Base-by-base conservation (phyloP, 768 basidiomycete genomes). In the Suillus brevipes region DNA sequence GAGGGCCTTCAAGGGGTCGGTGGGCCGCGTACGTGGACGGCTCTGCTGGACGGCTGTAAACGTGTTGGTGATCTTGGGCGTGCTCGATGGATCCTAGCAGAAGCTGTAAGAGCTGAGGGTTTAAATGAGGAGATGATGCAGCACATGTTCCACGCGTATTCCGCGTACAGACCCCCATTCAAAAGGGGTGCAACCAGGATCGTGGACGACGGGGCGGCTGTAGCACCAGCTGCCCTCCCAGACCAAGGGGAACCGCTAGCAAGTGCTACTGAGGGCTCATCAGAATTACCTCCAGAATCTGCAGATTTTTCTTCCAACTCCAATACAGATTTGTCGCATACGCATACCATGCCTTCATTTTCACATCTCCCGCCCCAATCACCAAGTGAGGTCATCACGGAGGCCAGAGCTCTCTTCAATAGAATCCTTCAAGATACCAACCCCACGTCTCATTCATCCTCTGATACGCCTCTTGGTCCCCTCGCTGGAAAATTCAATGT, bases 11-110 rank as follows among this genome's bases (percentile, higher is more conserved):
- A 66, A 2, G 72, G 65, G 8, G 25, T 58, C 23, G 56, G 62
- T n/a, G 86, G 88, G 64, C 74, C 80, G 47, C 80, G 83, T 40
- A 91, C 93, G 4, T 97, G 95, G 77, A 81, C 84, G 62, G 94
- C 93, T 0, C 76, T 99, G n/a, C 77, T 99, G 64, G 93, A 97
- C 68, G 95, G 94, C 2, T 90, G 93, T 40, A 97, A 94, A 75
- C 82, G 94, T 7, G 79, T 89, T 2, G 95, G 96, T 0, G 97
- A 98, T 74, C 77, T 99, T 25, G 81, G 83, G 4, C 82, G 94
- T 57, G 88, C 89, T 31, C 82, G 96, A 69, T 98, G 95, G 96
- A 89, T 98, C 65, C 80, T 99, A 62, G 92, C 90, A 1, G 95
- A 97, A 79, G 86, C 94, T 78, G 79, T 69, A 61, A 72, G 65